Evolutionary conservation across 305 asterid species (phyloP).

Genomic region (Petunia hybrid): DNA sequence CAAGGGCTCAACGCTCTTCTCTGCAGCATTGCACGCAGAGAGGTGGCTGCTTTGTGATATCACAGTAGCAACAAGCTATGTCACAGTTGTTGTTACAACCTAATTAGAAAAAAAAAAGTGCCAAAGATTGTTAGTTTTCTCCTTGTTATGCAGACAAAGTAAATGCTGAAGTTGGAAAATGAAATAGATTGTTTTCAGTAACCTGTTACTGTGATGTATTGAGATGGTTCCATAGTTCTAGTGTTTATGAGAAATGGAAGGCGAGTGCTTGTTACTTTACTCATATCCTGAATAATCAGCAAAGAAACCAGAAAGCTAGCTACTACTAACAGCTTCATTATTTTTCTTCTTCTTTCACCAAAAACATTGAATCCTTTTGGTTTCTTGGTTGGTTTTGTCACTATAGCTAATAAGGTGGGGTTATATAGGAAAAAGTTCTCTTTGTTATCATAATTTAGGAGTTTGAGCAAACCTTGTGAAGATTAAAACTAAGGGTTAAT

Average conservation of each 20-base stretch:
- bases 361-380: neutral
- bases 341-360: neutral
- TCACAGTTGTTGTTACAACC: slow-evolving; percentile 63
- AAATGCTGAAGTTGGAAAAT: too few species aligned
- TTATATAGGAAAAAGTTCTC: neutral
- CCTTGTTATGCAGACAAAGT: too few species aligned
- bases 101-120: neutral
- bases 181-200: neutral
- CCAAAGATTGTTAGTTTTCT: neutral
- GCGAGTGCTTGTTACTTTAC: slow-evolving; percentile 40
- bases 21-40: slow-evolving; percentile 68
- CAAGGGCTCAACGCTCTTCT: slow-evolving; percentile 52
- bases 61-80: slow-evolving; percentile 77
- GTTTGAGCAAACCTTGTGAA: slow-evolving; percentile 13
- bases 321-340: slow-evolving; percentile 34
- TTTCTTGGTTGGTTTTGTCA: neutral
- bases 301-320: slow-evolving; percentile 41
- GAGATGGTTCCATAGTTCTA: slow-evolving; percentile 43
- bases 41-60: slow-evolving; percentile 70
- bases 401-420: neutral
- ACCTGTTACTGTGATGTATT: slow-evolving; percentile 66
- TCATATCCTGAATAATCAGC: slow-evolving; percentile 35
- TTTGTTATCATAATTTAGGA: neutral
- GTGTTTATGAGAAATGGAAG: slow-evolving; percentile 45
- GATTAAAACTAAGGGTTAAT: neutral